phyloP scores from a whole-genome alignment of 208 protist species.

The Acanthamoeba healyi region DNA sequence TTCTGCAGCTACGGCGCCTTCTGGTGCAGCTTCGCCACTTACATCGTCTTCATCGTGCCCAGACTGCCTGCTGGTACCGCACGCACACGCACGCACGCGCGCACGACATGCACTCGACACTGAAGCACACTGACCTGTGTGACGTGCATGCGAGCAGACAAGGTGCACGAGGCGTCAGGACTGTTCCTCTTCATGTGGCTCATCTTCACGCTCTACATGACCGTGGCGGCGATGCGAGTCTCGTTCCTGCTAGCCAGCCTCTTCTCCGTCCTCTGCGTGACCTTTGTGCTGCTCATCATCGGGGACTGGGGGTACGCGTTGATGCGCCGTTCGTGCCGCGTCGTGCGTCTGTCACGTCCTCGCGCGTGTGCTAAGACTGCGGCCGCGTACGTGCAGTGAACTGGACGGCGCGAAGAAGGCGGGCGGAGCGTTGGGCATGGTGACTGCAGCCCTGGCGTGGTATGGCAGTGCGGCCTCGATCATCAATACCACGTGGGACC shows the following conservation, averaged over 20 bases:
- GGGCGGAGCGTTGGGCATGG: slow-evolving; percentile 34
- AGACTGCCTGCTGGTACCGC: neutral
- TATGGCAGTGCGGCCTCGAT: slow-evolving; percentile 45
- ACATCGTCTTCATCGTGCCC: slow-evolving; percentile 43
- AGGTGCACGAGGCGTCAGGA: slow-evolving; percentile 33
- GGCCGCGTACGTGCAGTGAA: neutral
- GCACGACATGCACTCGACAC: no score
- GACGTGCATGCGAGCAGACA: neutral
- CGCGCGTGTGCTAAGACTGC: neutral
- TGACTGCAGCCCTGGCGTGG: slow-evolving; percentile 37
- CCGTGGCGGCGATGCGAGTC: slow-evolving; percentile 6
- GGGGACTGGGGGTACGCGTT: slow-evolving; percentile 37
- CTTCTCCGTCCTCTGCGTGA: slow-evolving; percentile 56
- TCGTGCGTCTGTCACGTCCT: neutral
- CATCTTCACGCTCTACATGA: slow-evolving; percentile 73
- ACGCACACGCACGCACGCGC: no score
- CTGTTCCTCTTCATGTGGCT: slow-evolving; percentile 69
- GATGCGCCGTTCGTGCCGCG: neutral
- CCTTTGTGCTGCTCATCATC: slow-evolving; percentile 37
- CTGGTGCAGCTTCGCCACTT: slow-evolving; percentile 70
- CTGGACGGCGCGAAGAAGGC: neutral
- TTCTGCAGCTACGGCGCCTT: slow-evolving; percentile 74
- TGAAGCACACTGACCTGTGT: neutral
- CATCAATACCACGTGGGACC: slow-evolving; percentile 68
- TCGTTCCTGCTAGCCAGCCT: slow-evolving; percentile 20